phyloP scores from a whole-genome alignment of 2,329 filamentous ascomycete genomes.

The Cladosporium sp. region DNA sequence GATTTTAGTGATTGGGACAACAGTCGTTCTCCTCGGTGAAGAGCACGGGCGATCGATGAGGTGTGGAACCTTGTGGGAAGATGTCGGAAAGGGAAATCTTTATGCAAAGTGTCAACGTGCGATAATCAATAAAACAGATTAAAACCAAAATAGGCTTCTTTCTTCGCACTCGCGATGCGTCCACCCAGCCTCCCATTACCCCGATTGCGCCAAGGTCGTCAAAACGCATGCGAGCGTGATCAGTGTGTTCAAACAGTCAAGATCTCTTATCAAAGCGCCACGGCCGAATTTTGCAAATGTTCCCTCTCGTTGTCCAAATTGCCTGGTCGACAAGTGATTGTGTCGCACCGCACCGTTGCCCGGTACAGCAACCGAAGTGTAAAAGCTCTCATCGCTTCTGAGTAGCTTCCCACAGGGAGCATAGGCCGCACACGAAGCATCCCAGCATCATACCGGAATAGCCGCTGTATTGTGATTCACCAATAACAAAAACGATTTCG shows the following conservation, averaged over 20 bases:
- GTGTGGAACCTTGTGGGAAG: background rate
- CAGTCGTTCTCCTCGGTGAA: background rate
- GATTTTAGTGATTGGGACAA: background rate
- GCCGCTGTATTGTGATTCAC: slow-evolving; percentile 68
- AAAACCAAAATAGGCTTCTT: background rate
- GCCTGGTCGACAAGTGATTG: background rate
- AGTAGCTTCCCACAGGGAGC: slow-evolving; percentile 76
- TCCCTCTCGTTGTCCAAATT: background rate
- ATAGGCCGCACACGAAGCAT: slow-evolving; percentile 65
- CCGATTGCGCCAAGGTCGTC: background rate
- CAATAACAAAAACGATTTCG: slow-evolving; percentile 62
- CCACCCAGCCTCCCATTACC: background rate
- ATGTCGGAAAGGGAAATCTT: background rate
- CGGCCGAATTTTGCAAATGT: background rate
- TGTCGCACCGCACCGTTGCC: background rate
- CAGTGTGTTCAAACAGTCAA: background rate
- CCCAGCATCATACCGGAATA: slow-evolving; percentile 70
- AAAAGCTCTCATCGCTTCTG: slow-evolving; percentile 48
- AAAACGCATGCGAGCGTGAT: background rate
- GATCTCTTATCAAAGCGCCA: background rate
- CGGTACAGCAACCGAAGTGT: background rate
- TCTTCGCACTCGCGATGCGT: background rate
- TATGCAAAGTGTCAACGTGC: background rate
- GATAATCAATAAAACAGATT: background rate
- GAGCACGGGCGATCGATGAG: background rate